Evolutionary conservation across 2,329 filamentous ascomycete genomes (phyloP), one percentile per base, ranked within the genome.

Genomic region (Ascocoryne sarcoides): DNA sequence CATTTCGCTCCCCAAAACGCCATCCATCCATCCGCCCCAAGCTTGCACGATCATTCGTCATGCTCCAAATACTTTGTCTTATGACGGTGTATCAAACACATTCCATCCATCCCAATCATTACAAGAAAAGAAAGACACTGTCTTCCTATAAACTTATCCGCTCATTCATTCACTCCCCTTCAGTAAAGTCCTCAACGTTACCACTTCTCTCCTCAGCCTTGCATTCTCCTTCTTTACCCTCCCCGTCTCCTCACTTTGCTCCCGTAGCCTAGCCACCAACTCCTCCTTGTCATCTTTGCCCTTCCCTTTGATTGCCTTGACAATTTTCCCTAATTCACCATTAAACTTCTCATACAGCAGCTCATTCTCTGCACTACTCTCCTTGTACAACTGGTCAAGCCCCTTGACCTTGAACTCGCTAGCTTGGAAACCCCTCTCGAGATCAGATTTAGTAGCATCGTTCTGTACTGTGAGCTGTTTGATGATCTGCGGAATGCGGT

Each of bases 291-390:
- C 86, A 31, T 86, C 82, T 36, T 83, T 82, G 3, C 77, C 76
- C 50, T 81, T 82, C 45, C 75, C 75, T 60, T 77, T 78, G 35
- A 92, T 71, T 30, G 82, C 84, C 60, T 78, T 82, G 32, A 88
- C 71, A 45, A 95, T 84, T 66, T 84, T 87, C 52, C 77, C 82
- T 35, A 96, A 66, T 64, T 95, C 90, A n/a, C 79, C 76, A 55
- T 95, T 95, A 68, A 95, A 95, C 45, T 81, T 82, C 50, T 90
- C 84, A 61, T 95, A 95, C 40, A 96, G 69, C 20, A 90, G 75
- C 64, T 95, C 89, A 54, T 95, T 96, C 67, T 96, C 90, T 0
- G 86, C 84, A 53, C 80, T 87, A 12, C 81, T 76, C 57, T 95
- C 87, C 49, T 86, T 84, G 65, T 93, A 94, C 37, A 95, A 67